These are phyloP conservation scores for Davidsoniella eucalypti DNA, from an alignment of 2,329 filamentous ascomycete species.

Conservation along the genomic window DNA sequence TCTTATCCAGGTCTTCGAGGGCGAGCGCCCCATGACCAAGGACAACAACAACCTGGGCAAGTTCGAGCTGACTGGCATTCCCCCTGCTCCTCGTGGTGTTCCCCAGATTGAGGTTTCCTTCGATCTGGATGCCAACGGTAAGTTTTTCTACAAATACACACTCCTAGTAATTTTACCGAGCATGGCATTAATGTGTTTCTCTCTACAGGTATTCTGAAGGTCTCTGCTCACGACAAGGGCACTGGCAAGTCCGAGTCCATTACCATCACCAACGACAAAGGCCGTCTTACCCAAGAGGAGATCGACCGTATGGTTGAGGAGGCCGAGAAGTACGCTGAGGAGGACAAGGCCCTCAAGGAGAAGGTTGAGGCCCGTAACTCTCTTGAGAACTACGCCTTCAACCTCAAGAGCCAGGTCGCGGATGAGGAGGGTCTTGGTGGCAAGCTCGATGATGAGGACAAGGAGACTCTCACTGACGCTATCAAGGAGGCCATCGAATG, in stretches of 20 bases:
- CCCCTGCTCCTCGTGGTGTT: conserved; percentile 85
- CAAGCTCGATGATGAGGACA: conserved; percentile 97
- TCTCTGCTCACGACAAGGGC: conserved; percentile 91
- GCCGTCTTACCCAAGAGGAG: conserved; percentile 86
- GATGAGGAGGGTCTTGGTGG: conserved; percentile 92
- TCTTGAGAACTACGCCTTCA: conserved; percentile 98
- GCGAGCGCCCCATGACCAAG: conserved; percentile 85
- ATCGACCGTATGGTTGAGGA: conserved; percentile 99
- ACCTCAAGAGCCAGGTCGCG: conserved; percentile 96
- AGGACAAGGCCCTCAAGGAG: conserved; percentile 95
- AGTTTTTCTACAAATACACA: not conserved
- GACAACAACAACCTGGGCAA: conserved; percentile 96
- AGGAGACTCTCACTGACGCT: conserved; percentile 87
- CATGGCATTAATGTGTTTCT: not conserved
- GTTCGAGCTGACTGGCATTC: conserved; percentile 94
- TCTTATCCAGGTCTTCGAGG: conserved; percentile 89
- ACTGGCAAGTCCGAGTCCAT: conserved; percentile 95
- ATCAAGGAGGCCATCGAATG: conserved; percentile 95
- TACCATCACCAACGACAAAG: conserved; percentile 99
- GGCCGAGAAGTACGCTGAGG: conserved; percentile 96
- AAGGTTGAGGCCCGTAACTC: conserved; percentile 93
- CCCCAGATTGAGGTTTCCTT: conserved; percentile 98
- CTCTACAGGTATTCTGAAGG: conserved; percentile 57
- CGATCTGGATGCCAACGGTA: conserved; percentile 88
- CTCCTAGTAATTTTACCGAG: not conserved